phyloP scores from a whole-genome alignment of 495 filamentous ascomycete genomes.

The Penicillium nucicola region DNA sequence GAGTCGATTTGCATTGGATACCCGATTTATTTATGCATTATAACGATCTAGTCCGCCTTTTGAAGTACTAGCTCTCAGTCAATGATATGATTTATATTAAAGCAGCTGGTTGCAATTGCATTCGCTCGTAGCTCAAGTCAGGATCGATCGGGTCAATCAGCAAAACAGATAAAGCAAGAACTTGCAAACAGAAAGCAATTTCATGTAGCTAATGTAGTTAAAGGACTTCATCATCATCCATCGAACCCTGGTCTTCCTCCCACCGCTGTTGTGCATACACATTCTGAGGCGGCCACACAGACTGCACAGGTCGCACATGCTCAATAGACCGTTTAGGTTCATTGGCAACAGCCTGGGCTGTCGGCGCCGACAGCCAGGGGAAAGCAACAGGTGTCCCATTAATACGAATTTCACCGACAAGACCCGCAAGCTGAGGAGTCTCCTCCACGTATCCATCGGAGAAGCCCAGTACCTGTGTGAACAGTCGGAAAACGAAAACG shows the following conservation, averaged over 20 bases:
- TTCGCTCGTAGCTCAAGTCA: neutral
- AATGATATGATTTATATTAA: neutral
- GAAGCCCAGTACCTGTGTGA: slow-evolving; percentile 36
- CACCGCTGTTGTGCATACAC: slow-evolving; percentile 9
- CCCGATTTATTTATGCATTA: neutral
- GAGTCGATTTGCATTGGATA: neutral
- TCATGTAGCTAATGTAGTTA: too few species aligned
- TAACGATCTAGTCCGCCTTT: neutral
- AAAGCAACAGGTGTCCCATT: slow-evolving; percentile 28
- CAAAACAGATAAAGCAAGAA: too few species aligned
- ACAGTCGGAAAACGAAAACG: slow-evolving; percentile 30
- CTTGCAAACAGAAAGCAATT: too few species aligned
- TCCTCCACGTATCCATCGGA: slow-evolving; percentile 48
- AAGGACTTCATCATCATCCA: slow-evolving; percentile 38
- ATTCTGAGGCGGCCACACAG: slow-evolving; percentile 14
- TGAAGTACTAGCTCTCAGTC: neutral
- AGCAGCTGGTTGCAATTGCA: neutral
- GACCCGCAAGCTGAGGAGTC: slow-evolving; percentile 17
- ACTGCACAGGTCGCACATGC: slow-evolving; percentile 2
- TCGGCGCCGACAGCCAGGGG: slow-evolving; percentile 21
- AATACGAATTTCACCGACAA: slow-evolving; percentile 34
- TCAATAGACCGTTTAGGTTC: too few species aligned
- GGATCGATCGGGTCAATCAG: neutral
- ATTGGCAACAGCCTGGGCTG: neutral
- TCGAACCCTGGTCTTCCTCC: slow-evolving; percentile 21